Base-by-base conservation (phyloP, 305 asterid species). In the Fraxinus angustifolia region DNA sequence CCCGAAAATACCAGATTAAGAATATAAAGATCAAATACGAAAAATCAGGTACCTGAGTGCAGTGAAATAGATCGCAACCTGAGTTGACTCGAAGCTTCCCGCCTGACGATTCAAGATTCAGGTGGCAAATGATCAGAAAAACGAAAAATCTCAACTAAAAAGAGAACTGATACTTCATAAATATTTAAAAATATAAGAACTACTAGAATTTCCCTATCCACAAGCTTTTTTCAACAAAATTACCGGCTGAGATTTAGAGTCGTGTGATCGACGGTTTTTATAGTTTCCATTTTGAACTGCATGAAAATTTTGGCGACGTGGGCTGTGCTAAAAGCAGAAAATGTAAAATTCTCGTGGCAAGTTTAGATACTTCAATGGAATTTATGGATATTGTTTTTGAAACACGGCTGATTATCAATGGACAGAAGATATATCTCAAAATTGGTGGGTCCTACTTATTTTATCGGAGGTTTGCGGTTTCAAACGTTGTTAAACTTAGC, bases 161-260 rank as follows among this genome's bases (percentile, higher is more conserved):
- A 4, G 79, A 75, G 26, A 70, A 21, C 17, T n/a, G 78, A 73
- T 48, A 14, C 31, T 5, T 16, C 30, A 79, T 73, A 79, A 62
- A 82, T 58, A 58, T 58, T 23, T 70, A 62, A 80, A 85, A 84
- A 82, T 70, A 73, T 75, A 86, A 83, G 79, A 83, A 85, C 28
- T 8, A 17, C 21, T 34, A 50, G 88, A 90, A 87, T 90, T 91
- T 88, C 79, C 83, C 87, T 76, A 81, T 68, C 95, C 95, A 93
- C 97, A 87, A 78, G 87, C 84, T 83, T 53, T 82, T 79, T 40
- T 17, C 38, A 5, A 1, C 48, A 60, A 79, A 79, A 79, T 81
- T 82, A 38, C 87, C 92, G 93, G 89, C 76, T 1, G 53, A 0
- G 56, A 74, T 40, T 19, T 0, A 8, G 36, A 53, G 35, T 1